These are phyloP conservation scores for Tulasnella sp. DNA, from an alignment of 768 basidiomycete genomes.

Conservation along the genomic window DNA sequence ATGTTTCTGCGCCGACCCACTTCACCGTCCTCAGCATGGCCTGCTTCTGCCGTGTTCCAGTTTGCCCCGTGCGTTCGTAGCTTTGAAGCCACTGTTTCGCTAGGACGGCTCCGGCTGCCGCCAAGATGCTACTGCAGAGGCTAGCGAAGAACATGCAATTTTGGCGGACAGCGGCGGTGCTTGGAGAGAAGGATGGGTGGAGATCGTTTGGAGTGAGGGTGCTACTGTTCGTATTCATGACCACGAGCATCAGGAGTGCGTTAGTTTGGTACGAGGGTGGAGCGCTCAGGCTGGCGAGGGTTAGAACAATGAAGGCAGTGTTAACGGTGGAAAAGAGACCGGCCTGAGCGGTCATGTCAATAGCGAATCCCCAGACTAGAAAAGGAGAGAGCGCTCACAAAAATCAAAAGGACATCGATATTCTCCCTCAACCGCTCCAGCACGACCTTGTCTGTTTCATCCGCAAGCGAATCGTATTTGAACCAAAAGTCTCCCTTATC, in stretches of 20 bases:
- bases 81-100: too few species aligned
- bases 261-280: too few species aligned
- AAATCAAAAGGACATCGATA: not conserved
- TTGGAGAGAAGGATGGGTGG: too few species aligned
- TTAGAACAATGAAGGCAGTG: too few species aligned
- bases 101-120: too few species aligned
- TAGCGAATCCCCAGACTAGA: not conserved
- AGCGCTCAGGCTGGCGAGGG: too few species aligned
- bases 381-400: not conserved
- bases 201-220: not conserved
- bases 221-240: not conserved
- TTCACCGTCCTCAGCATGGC: not conserved
- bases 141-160: too few species aligned
- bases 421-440: not conserved
- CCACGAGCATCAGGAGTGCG: conserved; percentile 1
- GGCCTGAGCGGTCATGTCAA: not conserved
- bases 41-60: too few species aligned
- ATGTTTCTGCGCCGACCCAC: not conserved
- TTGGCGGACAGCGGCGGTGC: too few species aligned
- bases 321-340: too few species aligned
- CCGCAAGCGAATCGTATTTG: not conserved
- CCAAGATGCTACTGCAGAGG: too few species aligned
- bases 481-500: not conserved
- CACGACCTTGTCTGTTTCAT: not conserved
- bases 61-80: too few species aligned